Percentiles rank a stretch among this genome's conserved stretches.
Conservation (phyloP, 73 alveolate species). For the Uronychia setigera region DNA sequence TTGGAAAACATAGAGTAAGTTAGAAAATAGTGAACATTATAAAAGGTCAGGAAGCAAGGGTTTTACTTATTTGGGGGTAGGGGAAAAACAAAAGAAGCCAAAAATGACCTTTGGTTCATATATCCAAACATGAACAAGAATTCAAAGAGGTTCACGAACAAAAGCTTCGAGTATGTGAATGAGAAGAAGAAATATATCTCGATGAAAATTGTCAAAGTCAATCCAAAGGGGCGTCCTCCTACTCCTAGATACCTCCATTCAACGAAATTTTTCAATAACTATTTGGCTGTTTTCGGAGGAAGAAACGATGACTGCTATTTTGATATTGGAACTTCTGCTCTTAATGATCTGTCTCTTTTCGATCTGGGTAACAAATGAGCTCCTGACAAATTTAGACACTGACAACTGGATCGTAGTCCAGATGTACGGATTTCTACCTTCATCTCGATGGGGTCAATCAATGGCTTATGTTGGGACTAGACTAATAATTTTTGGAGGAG, state of each 20-base stretch:
- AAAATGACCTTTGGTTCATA: slow-evolving; percentile 40
- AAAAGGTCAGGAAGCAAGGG: slow-evolving; percentile 30
- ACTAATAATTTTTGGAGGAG: slow-evolving; percentile 50
- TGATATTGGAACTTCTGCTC: slow-evolving; percentile 38
- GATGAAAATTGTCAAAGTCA: slow-evolving; percentile 16
- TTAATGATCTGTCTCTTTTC: slow-evolving; percentile 35
- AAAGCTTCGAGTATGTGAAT: slow-evolving; percentile 13
- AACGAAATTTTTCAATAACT: slow-evolving; percentile 18
- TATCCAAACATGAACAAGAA: slow-evolving; percentile 24
- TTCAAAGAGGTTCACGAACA: neutral
- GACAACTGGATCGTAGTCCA: slow-evolving; percentile 25
- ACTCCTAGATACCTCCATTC: slow-evolving; percentile 22
- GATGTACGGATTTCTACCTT: slow-evolving; percentile 42
- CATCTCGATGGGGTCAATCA: slow-evolving; percentile 45
- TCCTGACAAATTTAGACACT: neutral
- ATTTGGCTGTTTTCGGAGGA: slow-evolving; percentile 34
- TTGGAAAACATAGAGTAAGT: too few relatives aligned
- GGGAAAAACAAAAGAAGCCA: slow-evolving; percentile 8
- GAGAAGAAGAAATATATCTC: slow-evolving; percentile 7
- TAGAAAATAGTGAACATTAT: too few relatives aligned
- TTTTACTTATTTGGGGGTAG: slow-evolving; percentile 38
- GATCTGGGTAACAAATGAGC: slow-evolving; percentile 3
- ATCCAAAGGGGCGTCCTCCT: slow-evolving; percentile 40
- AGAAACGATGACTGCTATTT: slow-evolving; percentile 37
- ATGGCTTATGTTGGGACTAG: slow-evolving; percentile 26